Evolutionary conservation across 2,329 filamentous ascomycete species (phyloP).

Genomic region (Botrytis paeoniae): DNA sequence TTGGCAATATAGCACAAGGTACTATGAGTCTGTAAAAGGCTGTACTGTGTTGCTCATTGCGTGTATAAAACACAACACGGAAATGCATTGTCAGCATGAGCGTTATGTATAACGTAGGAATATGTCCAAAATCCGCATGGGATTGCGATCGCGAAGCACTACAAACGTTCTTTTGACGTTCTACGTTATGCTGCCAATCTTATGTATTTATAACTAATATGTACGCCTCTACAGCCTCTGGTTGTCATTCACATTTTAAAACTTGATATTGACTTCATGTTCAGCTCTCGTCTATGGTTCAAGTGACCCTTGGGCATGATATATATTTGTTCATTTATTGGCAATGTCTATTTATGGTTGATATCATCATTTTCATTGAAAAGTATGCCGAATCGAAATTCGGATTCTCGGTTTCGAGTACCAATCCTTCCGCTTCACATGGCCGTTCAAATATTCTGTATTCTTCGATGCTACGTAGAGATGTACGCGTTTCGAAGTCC

Average conservation of each 20-base stretch:
- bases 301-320: neutral
- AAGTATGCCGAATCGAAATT: neutral
- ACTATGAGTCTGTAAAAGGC: neutral
- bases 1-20: constrained; percentile 1
- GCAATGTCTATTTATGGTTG: neutral
- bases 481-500: neutral
- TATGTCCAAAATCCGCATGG: neutral
- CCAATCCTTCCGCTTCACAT: neutral
- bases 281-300: neutral
- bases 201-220: neutral
- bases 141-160: neutral
- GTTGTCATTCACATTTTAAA: neutral
- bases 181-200: neutral
- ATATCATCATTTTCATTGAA: neutral
- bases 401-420: neutral
- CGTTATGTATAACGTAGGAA: constrained; percentile 1
- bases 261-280: neutral
- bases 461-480: neutral
- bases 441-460: neutral
- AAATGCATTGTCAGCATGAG: constrained; percentile 6
- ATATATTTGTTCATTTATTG: neutral
- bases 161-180: neutral
- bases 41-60: constrained; percentile 4
- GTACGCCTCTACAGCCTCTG: neutral
- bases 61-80: constrained; percentile 1